phyloP scores from a whole-genome alignment of 2,329 filamentous ascomycete species.

The Alternaria viburni region DNA sequence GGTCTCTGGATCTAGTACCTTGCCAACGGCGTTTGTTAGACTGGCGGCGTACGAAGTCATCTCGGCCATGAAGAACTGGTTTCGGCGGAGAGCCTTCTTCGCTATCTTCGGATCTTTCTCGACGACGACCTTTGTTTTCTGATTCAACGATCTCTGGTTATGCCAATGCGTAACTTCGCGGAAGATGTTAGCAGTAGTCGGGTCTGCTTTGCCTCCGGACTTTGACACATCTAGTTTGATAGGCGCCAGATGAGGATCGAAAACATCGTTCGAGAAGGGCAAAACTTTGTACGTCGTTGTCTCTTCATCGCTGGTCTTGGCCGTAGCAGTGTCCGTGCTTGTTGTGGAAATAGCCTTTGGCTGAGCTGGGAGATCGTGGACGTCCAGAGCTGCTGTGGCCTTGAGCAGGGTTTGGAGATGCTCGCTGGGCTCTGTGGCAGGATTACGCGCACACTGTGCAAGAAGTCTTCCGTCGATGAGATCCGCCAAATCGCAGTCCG shows the following conservation, averaged over 20 bases:
- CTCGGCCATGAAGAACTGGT: constrained; percentile 24
- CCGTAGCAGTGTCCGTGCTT: not conserved
- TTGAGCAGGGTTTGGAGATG: constrained; percentile 24
- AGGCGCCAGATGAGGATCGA: constrained; percentile 56
- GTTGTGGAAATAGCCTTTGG: constrained; percentile 5
- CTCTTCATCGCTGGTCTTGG: constrained; percentile 11
- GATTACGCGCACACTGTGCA: constrained; percentile 32
- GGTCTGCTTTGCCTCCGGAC: constrained; percentile 28
- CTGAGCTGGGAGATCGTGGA: constrained; percentile 18
- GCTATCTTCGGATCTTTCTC: constrained; percentile 43
- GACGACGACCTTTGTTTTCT: constrained; percentile 41
- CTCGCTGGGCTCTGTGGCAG: constrained; percentile 23
- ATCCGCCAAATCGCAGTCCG: constrained; percentile 59
- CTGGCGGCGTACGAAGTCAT: constrained; percentile 23
- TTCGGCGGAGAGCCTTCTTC: constrained; percentile 27
- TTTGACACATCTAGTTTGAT: constrained; percentile 49
- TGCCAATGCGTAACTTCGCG: constrained; percentile 67
- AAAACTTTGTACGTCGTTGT: constrained; percentile 45
- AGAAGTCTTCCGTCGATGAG: constrained; percentile 61
- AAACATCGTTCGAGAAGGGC: constrained; percentile 56
- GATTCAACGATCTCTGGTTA: constrained; percentile 61
- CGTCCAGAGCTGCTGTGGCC: constrained; percentile 28
- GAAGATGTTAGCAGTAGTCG: constrained; percentile 52
- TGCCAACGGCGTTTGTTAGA: constrained; percentile 22
- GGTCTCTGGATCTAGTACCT: constrained; percentile 20